Base-by-base conservation (phyloP, 371 early-diverging fungal species). In the Mortierella sp. region DNA sequence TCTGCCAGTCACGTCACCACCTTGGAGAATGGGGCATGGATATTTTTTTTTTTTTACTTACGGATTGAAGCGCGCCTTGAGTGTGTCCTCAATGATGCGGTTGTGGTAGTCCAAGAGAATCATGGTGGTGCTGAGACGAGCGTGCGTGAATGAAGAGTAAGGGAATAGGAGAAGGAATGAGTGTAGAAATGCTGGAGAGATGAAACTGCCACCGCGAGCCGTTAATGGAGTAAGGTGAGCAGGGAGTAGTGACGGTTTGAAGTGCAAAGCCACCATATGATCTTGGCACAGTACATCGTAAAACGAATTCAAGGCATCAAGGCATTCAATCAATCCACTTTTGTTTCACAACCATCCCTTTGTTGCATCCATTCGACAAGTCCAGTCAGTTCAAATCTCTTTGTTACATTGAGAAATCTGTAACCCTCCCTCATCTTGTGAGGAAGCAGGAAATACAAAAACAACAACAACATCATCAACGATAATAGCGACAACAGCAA, bases 41-140 rank as follows among this genome's bases (percentile, higher is more conserved):
- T 38, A 40, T 36, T 32, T 32, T 32, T 11, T 6, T 11, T 21
- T 21, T 38, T 59, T 21, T 36, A 73, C 73, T 77, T 87, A 91
- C 92, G 86, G 86, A 66, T 87, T 88, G 63, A 92, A 85, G 66
- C 90, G 86, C 48, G 86, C 69, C 60, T 83, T 86, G 63, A 92
- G 83, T 50, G 89, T 86, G 67, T 92, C 89, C 69, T 91, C 86
- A 36, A 92, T 85, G 69, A 92, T 89, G 77, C 87, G 88, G 81
- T 92, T 92, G 75, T 91, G 87, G 76, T 91, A 90, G 74, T 92
- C 92, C 70, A 92, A 84, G 65, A 92, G 84, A 83, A 92, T 91
- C 92, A 92, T 92, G 64, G 16, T 67, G 52, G 32, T 32, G 50
- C 21, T 41, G 16, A 41, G 28, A 40, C 15, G 65, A 33, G 60